Evolutionary conservation across 2,329 filamentous ascomycete species (phyloP).

Genomic region (Biscogniauxia sp.): DNA sequence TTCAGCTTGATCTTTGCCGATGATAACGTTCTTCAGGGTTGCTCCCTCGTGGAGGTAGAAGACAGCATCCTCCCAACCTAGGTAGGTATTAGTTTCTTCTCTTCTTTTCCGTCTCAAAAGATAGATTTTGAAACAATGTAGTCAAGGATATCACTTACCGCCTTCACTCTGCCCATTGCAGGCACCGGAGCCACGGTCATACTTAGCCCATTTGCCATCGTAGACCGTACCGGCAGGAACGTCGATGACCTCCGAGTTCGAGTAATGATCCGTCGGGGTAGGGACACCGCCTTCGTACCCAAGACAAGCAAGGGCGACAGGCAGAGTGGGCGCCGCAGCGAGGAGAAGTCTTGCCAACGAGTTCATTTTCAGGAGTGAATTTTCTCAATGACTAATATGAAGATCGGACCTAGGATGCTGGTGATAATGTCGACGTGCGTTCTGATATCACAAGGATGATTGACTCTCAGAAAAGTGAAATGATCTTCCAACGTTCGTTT

Average conservation of each 20-base stretch:
- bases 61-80: constrained; percentile 36
- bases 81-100: not conserved
- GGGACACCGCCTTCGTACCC: constrained; percentile 33
- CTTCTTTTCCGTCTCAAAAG: too few species aligned
- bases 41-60: constrained; percentile 42
- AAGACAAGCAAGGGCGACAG: constrained; percentile 30
- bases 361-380: not conserved
- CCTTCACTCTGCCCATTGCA: constrained; percentile 45
- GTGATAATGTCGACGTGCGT: not conserved
- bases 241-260: constrained; percentile 30
- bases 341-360: constrained; percentile 12
- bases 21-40: constrained; percentile 44
- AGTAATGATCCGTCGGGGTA: constrained; percentile 23
- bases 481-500: not conserved
- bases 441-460: too few species aligned
- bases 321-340: constrained; percentile 25
- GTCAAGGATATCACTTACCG: constrained; percentile 20
- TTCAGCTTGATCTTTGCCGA: constrained; percentile 43
- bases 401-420: not conserved
- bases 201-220: constrained; percentile 34
- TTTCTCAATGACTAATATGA: not conserved
- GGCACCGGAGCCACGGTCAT: constrained; percentile 34
- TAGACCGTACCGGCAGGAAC: constrained; percentile 27
- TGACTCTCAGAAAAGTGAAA: not conserved
- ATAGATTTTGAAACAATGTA: too few species aligned